Evolutionary conservation across 805 yeast species (phyloP).

Genomic region (Candida hungchunana): DNA sequence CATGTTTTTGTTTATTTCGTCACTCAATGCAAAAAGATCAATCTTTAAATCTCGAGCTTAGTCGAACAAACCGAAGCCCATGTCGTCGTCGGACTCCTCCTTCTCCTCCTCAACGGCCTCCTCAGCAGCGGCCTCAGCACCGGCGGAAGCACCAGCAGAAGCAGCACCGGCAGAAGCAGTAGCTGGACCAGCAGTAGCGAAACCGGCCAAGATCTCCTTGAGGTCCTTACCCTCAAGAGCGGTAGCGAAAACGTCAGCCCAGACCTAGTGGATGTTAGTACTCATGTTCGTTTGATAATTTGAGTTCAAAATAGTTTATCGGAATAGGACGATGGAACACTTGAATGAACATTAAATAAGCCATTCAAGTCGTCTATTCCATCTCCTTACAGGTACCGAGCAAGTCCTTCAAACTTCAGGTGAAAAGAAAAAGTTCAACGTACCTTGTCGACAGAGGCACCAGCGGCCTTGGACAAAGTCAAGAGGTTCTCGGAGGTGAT

Average conservation of each 20-base stretch:
- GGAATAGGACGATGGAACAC: too few relatives aligned
- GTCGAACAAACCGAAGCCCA: slow-evolving; percentile 92
- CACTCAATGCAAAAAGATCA: slow-evolving; percentile 11
- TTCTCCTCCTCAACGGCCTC: slow-evolving; percentile 54
- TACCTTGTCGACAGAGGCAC: slow-evolving; percentile 63
- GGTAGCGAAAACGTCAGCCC: slow-evolving; percentile 81
- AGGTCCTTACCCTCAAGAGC: slow-evolving; percentile 79
- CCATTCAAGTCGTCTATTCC: too few relatives aligned
- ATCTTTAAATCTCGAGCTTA: slow-evolving; percentile 33
- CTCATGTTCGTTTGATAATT: neutral
- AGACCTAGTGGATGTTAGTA: slow-evolving; percentile 40
- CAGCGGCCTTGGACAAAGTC: slow-evolving; percentile 71
- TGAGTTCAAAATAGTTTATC: too few relatives aligned
- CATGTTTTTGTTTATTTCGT: slow-evolving; percentile 11
- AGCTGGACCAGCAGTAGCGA: slow-evolving; percentile 47
- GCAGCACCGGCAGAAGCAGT: slow-evolving; percentile 47
- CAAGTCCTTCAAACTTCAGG: neutral
- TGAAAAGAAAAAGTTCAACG: slow-evolving; percentile 13
- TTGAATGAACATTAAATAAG: neutral
- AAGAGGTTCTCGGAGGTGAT: slow-evolving; percentile 79
- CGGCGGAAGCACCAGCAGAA: slow-evolving; percentile 42
- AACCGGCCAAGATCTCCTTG: slow-evolving; percentile 60
- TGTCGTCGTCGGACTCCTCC: slow-evolving; percentile 76
- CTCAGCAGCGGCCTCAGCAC: slow-evolving; percentile 53
- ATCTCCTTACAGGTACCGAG: too few relatives aligned